Conservation (phyloP, 768 basidiomycete species). For the Podaxis rugospora region DNA sequence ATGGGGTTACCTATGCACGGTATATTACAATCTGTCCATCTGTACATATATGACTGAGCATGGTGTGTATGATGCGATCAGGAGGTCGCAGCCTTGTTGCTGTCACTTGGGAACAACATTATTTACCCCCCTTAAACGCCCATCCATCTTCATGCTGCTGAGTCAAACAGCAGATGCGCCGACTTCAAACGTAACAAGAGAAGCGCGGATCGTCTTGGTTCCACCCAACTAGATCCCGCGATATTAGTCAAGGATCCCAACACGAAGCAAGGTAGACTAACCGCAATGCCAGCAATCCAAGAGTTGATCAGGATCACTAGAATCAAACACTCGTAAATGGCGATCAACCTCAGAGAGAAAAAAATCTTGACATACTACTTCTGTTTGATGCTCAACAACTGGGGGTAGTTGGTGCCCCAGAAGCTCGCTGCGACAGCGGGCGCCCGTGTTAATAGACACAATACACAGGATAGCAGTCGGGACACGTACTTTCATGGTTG, state of each 20-base stretch:
- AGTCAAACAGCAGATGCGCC: background rate
- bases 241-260: background rate
- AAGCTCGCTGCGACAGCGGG: slow-evolving; percentile 26
- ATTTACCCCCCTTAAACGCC: background rate
- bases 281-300: slow-evolving; percentile 51
- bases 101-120: background rate
- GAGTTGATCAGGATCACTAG: slow-evolving; percentile 41
- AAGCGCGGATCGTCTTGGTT: slow-evolving; percentile 26
- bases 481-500: slow-evolving; percentile 33
- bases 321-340: background rate
- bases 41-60: background rate
- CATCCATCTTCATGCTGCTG: background rate
- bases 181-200: slow-evolving; percentile 26
- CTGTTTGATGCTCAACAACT: slow-evolving; percentile 36
- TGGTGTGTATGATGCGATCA: background rate
- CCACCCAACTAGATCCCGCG: slow-evolving; percentile 29
- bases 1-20: background rate
- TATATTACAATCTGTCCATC: slow-evolving; percentile 8
- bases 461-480: background rate
- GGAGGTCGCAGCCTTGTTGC: background rate
- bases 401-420: slow-evolving; percentile 40
- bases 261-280: slow-evolving; percentile 16
- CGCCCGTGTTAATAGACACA: background rate
- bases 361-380: slow-evolving; percentile 35
- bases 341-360: background rate